Conservation (phyloP, 2,329 filamentous ascomycete species). For the Penicillium sp. region DNA sequence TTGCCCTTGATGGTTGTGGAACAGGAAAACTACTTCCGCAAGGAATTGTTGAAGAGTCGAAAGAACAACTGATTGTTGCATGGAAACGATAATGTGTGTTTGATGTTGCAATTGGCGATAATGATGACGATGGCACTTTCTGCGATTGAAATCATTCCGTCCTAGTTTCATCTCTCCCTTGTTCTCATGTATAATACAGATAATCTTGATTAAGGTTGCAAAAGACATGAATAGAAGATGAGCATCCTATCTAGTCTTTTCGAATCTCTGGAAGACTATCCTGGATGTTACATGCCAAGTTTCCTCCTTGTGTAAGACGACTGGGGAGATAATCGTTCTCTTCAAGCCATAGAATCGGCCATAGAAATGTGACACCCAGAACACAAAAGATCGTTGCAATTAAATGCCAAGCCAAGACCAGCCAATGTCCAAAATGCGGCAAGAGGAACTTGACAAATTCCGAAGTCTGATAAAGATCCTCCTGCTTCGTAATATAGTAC, state of each 20-base stretch:
- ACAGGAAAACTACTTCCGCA: conserved; percentile 51
- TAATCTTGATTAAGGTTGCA: no score
- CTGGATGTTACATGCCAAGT: conserved; percentile 23
- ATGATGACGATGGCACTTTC: no score
- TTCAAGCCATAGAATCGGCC: conserved; percentile 49
- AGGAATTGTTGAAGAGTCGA: conserved; percentile 24
- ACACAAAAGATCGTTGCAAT: conserved; percentile 61
- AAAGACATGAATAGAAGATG: no score
- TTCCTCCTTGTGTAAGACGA: conserved; percentile 21
- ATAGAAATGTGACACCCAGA: conserved; percentile 49
- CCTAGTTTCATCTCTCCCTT: no score
- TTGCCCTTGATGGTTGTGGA: conserved; percentile 62
- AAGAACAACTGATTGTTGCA: conserved; percentile 11
- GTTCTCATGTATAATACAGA: no score
- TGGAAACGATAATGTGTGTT: no score
- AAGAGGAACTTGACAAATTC: conserved; percentile 69
- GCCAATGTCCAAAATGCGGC: conserved; percentile 52
- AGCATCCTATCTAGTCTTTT: no score
- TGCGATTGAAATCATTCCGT: no score
- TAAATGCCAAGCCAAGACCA: conserved; percentile 59
- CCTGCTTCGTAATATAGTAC: conserved; percentile 70
- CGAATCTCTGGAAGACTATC: conserved; percentile 24
- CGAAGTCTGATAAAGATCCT: conserved; percentile 74
- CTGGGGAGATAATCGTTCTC: conserved; percentile 34
- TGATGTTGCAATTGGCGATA: no score